Percentiles rank a stretch among this genome's conserved stretches.
phyloP scores from a whole-genome alignment of 2,329 filamentous ascomycete genomes.

The Aureobasidium sp. region DNA sequence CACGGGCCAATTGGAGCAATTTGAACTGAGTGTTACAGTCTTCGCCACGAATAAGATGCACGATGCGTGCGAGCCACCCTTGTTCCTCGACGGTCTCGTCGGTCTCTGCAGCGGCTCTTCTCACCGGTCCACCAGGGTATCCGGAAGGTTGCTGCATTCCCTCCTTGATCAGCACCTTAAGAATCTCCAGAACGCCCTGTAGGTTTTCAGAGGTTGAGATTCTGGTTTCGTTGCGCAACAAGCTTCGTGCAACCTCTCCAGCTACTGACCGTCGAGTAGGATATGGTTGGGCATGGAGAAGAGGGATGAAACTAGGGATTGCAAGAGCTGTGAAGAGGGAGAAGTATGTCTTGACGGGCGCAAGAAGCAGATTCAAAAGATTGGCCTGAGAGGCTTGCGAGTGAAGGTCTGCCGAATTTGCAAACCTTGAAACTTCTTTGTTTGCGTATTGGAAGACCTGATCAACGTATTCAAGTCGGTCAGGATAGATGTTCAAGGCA shows the following conservation, averaged over 20 bases:
- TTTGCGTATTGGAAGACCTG: conserved; percentile 86
- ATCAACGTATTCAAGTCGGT: conserved; percentile 87
- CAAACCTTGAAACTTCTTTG: conserved; percentile 77
- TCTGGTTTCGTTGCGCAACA: conserved; percentile 74
- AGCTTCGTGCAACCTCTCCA: conserved; percentile 72
- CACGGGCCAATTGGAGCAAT: conserved; percentile 79
- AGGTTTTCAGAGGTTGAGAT: conserved; percentile 74
- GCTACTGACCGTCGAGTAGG: conserved; percentile 85
- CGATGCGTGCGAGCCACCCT: conserved; percentile 87
- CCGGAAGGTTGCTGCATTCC: conserved; percentile 72
- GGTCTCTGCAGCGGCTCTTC: conserved; percentile 74
- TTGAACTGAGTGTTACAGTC: conserved; percentile 94
- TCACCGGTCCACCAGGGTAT: conserved; percentile 69
- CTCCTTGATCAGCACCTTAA: conserved; percentile 90
- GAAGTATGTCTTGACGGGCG: conserved; percentile 79
- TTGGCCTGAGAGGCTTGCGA: conserved; percentile 81
- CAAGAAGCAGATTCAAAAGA: conserved; percentile 81
- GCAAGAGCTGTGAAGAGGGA: conserved; percentile 96
- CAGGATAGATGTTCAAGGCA: conserved; percentile 91
- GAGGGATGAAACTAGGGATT: conserved; percentile 82
- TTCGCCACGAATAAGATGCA: conserved; percentile 75
- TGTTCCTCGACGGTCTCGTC: conserved; percentile 98
- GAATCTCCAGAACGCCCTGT: conserved; percentile 79
- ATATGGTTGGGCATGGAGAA: conserved; percentile 88
- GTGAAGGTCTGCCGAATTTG: conserved; percentile 92